Conservation (phyloP, 1,139 yeast species). For the Lipomyces yarrowii region DNA sequence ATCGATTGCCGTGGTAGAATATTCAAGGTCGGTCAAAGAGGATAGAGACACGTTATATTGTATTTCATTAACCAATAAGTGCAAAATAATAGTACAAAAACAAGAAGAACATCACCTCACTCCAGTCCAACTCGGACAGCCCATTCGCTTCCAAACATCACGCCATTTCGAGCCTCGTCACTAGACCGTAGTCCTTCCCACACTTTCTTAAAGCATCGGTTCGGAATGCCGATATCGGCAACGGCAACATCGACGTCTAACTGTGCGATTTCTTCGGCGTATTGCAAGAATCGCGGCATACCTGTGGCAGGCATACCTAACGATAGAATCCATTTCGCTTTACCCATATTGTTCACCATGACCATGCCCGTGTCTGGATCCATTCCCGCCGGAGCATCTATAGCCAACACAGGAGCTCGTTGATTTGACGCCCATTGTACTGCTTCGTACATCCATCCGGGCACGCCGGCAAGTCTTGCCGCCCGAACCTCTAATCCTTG, state of each 20-base stretch:
- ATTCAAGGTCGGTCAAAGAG: background rate
- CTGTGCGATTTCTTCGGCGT: slow-evolving; percentile 17
- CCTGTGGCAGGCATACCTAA: slow-evolving; percentile 26
- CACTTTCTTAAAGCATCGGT: slow-evolving; percentile 19
- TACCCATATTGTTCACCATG: slow-evolving; percentile 27
- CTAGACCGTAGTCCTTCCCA: slow-evolving; percentile 9
- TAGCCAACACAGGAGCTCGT: slow-evolving; percentile 59
- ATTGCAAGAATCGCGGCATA: slow-evolving; percentile 22
- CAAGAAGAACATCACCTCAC: background rate
- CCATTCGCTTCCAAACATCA: slow-evolving; percentile 30
- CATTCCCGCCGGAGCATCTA: slow-evolving; percentile 82
- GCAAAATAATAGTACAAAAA: background rate
- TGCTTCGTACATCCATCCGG: slow-evolving; percentile 40
- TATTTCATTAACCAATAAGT: background rate
- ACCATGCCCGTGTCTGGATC: slow-evolving; percentile 76
- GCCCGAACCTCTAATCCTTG: slow-evolving; percentile 62
- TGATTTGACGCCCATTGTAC: slow-evolving; percentile 71
- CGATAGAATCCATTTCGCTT: slow-evolving; percentile 23
- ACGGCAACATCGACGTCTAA: slow-evolving; percentile 23
- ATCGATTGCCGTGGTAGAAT: background rate
- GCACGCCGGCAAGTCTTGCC: slow-evolving; percentile 20
- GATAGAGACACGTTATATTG: background rate
- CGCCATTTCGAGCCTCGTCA: slow-evolving; percentile 20
- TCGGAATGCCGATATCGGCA: slow-evolving; percentile 33
- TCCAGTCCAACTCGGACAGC: slow-evolving; percentile 16